Evolutionary conservation across 805 yeast species (phyloP), one percentile per base, ranked within the genome.

Genomic region (Candida cerambycidarum): DNA sequence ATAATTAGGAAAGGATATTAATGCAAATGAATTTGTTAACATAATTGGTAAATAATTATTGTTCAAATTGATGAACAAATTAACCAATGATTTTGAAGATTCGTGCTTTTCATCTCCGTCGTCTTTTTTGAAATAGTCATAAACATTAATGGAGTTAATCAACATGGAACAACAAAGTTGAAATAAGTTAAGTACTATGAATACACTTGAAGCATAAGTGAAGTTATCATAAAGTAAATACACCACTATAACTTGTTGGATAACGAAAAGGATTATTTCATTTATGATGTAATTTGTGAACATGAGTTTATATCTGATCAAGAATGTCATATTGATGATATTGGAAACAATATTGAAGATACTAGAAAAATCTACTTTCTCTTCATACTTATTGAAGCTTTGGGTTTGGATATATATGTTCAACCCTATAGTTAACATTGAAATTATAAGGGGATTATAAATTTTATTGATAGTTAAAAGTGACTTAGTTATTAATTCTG

Each of bases 1-100:
- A 25, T 13, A 33, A 7, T 23, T 19, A 11, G 15, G 15, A 27
- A 24, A 39, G 33, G 57, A 59, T 8, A 63, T 51, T 16, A 51
- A 51, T n/a, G 61, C 42, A 46, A 64, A 66, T 16, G 70, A 63
- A 45, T 61, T 65, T 25, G 65, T 59, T 28, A 67, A 58, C 47
- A 67, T 54, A 9, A 65, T 52, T 1, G 71, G 70, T 35, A 67
- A 51, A 40, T 53, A 61, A 46, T 63, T 64, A 44, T 65, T 63
- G 51, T 67, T 67, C 17, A 57, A 51, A 18, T 57, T 65, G 17
- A 45, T 44, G 16, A 64, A 44, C 24, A 56, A 51, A 11, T 24
- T 19, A 7, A 21, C 5, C 5, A 25, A 16, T 5, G 18, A 13
- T 23, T 34, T 34, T 7, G 13, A 9, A 13, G 19, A 4, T 23